Evolutionary conservation across 805 yeast species (phyloP), one percentile per base, ranked within the genome.

Genomic region (Schwanniomyces occidentalis): DNA sequence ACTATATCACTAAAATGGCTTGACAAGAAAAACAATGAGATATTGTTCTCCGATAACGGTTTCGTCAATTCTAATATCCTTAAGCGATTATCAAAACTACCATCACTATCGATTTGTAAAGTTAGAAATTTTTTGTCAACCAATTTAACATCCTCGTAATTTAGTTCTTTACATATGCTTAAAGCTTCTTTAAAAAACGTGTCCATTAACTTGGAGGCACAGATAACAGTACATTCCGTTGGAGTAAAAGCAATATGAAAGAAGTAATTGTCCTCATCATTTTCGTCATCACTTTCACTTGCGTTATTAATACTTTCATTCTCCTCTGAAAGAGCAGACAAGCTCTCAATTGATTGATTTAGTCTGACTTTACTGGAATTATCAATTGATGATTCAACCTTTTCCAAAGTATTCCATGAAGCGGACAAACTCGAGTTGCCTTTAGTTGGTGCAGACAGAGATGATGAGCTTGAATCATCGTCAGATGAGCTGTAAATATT

Each of bases 1-100:
- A 81, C 80, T 30, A 76, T 75, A 53, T 80, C 85, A 25, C 79
- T 73, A 53, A 78, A 80, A 55, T 80, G 82, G 21, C 80, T 76
- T 12, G 80, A 71, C 20, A 81, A 54, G 54, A 80, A 81, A 49
- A 78, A 80, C 21, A 81, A 62, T 2, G 85, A 71, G 19, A 81
- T 77, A 12, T 66, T 69, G 30, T 76, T 76, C 24, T 65, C 61
- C 1, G 82, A 71, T n/a, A 81, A 57, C 1, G 86, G 86, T 32
- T 66, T 63, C 1, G 83, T 77, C 24, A 81, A 56, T 35, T 75
- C 76, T 29, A 80, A 52, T 10, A 80, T 78, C 26, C 81, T 58
- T 24, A 70, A 67, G 25, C 59, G 51, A 27, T 75, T 76, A 43
- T 73, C 76, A 44, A 66, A 70, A 13, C 66, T 61, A 0, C 85